Conservation (phyloP, 2,329 filamentous ascomycete species). For the Aspergillus bombycis region DNA sequence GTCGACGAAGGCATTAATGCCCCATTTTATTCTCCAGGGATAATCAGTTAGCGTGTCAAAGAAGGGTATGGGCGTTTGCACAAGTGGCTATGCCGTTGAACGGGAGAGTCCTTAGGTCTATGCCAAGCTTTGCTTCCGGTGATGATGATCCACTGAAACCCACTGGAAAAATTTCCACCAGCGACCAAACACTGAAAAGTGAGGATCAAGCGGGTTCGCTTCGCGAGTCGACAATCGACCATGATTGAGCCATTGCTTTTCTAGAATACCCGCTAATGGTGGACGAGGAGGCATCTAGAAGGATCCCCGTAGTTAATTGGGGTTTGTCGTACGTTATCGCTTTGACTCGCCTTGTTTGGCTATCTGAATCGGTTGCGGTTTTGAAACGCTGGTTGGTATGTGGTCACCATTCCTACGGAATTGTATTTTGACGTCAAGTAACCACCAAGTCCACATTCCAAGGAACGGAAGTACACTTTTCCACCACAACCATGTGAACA, state of each 20-base stretch:
- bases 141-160: constrained; percentile 13
- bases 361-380: neutral
- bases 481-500: neutral
- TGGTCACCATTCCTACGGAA: constrained; percentile 8
- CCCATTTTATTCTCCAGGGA: constrained; percentile 1
- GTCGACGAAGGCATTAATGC: neutral
- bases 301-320: neutral
- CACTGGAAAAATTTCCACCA: constrained; percentile 8
- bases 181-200: neutral
- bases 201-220: neutral
- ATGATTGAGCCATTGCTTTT: constrained; percentile 4
- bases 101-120: neutral
- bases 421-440: neutral
- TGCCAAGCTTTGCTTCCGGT: constrained; percentile 24
- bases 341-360: neutral
- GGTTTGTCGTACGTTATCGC: neutral
- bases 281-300: neutral
- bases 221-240: neutral
- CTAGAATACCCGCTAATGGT: constrained; percentile 6
- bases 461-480: neutral
- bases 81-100: constrained; percentile 13
- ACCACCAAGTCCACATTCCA: constrained; percentile 6
- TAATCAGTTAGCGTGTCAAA: neutral
- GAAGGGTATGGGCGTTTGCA: neutral
- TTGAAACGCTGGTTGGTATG: constrained; percentile 14